Evolutionary conservation across 2,329 filamentous ascomycete species (phyloP), one percentile per base, ranked within the genome.

Genomic region (Diaporthe vaccinii): DNA sequence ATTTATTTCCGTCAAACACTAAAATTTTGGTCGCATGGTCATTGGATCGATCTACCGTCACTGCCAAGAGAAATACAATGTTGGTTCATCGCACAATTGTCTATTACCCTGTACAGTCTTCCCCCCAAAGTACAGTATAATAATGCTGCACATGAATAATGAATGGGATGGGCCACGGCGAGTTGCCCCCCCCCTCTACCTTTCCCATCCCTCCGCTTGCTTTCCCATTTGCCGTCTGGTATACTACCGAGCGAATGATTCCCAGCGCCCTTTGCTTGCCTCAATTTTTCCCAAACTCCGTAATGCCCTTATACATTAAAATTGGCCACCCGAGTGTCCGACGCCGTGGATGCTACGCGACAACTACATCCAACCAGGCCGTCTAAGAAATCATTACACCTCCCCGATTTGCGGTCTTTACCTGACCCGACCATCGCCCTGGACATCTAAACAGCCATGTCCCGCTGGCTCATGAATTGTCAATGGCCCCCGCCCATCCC

Each of bases 401-500:
- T 53, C 46, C 65, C 12, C 7, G 34, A 9, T 68, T 41, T 20
- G n/a, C 28, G 61, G 59, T 31, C 41, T 31, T 15, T 15, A 14
- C 49, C 4, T 41, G 65, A 41, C 65, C 34, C 34, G 20, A 39
- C 22, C 31, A 53, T 51, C 14, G 31, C 44, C 62, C 17, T 59
- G 31, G n/a, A 34, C 34, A 28, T 55, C 34, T 69, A 69, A 22
- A 55, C 53, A 7, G 41, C 31, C 46, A n/a, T 20, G 51, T 55
- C 25, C 44, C 55, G 41, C 62, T 14, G 57, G 28, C 22, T 57
- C 59, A 61, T 39, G 68, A 31, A n/a, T 72, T 72, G 46, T 72
- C 67, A 75, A 31, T 70, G 75, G 31, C 80, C 78, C 6, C 79
- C 84, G 77, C 75, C 81, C 74, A 85, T 75, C 46, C 81, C 81